Evolutionary conservation across 306 rosid genomes (phyloP), one percentile per base, ranked within the genome.

Genomic region (Sechiopsis laciniata): DNA sequence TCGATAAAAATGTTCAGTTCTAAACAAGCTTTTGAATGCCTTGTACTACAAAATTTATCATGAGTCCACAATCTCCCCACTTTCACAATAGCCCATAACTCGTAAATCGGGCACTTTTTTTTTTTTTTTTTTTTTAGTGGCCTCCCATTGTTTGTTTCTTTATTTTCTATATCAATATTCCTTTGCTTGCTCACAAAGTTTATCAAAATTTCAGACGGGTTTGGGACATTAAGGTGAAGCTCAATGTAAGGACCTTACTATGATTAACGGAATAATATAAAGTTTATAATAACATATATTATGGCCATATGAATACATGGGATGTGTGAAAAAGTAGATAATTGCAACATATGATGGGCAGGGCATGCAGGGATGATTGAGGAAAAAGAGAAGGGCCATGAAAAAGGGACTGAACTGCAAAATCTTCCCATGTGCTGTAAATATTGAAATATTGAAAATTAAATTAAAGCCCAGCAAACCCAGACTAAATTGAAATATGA

Each of bases 401-500:
- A 9, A 22, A 58, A 58, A 58, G 53, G 53, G 3, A 46, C 51
- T 46, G 51, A 13, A 46, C 51, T 46, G 57, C 21, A 54, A 54
- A 54, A 16, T 54, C 21, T 21, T 13, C n/a, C 35, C 8, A 21
- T 59, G 52, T 40, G 55, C 72, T 19, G 72, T 42, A 66, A 40
- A 40, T n/a, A 4, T 40, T 26, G 53, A 66, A 40, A 40, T n/a
- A 4, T 40, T 26, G 53, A 4, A 16, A 40, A 22, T 58, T 20
- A 58, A 58, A 6, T 66, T 40, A 66, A 65, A 65, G 10, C 29
- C 26, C 71, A 65, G 63, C 63, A n/a, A 8, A 63, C 10, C 14
- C 21, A 63, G 14, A 63, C 8, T 63, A 32, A 65, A 40, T 10
- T 40, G 54, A 65, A 63, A 40, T 35, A 15, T 17, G 32, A 10